Base-by-base conservation (phyloP, 163 green algal genomes). In the Picocystis sp. region DNA sequence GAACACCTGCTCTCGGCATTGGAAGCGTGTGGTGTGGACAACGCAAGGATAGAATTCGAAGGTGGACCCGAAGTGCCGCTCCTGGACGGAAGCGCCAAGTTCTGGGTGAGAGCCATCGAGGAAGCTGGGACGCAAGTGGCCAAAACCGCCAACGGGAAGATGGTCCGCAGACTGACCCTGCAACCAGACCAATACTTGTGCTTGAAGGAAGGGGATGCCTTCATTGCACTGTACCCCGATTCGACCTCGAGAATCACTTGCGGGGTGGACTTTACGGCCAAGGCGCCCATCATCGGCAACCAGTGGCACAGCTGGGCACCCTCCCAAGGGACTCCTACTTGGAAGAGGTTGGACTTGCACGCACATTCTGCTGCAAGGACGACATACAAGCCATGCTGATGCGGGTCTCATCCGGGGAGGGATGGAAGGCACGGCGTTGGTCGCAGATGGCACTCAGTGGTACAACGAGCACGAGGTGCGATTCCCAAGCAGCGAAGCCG, bases 1-100 rank as follows among this genome's bases (percentile, higher is more conserved):
- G 82, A 95, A 68, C 54, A 80, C 45, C 61, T 96, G 65, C 76
- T 96, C 55, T 75, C 80, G 5, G 80, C 88, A 1, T 60, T 96
- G 52, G 87, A 96, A 60, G 76, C 64, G 3, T 82, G 70, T 35
- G 82, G 86, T 1, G 74, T 96, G 10, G 82, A 93, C 68, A 94
- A 96, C 66, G 79, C 77, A 2, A 66, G 85, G 43, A 89, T 90
- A 50, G 80, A 89, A 62, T 56, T 87, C 3, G 73, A 84, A 50
- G 77, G 80, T 6, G 71, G 62, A 11, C 19, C 33, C 24, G 78
- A 93, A 64, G 38, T 96, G 15, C 88, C 88, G 2, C 66, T 92
- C 15, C 15, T 92, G 10, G 88, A 97, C 62, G 84, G 86, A 25
- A 86, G 74, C 13, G 77, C 82, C 0, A 45, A 54, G 13, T 34